Conservation (phyloP, 1,139 yeast species). For the Citeromyces siamensis region DNA sequence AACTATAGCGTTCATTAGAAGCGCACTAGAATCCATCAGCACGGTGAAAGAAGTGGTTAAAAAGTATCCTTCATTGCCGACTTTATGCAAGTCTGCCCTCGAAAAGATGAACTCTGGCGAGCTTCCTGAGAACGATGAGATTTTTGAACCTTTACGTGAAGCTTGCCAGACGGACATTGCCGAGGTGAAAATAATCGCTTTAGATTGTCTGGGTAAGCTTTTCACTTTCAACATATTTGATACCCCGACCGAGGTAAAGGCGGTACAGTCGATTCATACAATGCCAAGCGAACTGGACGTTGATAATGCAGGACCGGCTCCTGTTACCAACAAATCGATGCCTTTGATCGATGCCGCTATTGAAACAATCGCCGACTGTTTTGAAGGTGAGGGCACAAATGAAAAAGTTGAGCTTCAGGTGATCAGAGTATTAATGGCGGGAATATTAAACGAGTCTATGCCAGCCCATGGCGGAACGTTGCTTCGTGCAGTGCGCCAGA, state of each 20-base stretch:
- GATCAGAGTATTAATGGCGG: slow-evolving; percentile 81
- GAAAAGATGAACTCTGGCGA: slow-evolving; percentile 20
- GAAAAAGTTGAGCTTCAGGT: slow-evolving; percentile 84
- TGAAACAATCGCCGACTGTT: slow-evolving; percentile 73
- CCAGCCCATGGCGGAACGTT: slow-evolving; percentile 88
- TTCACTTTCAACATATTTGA: slow-evolving; percentile 51
- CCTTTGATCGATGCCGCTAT: slow-evolving; percentile 75
- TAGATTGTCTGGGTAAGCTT: slow-evolving; percentile 56
- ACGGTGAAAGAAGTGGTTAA: slow-evolving; percentile 33
- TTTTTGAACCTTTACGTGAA: slow-evolving; percentile 52
- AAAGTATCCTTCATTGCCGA: slow-evolving; percentile 28
- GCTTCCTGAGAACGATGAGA: slow-evolving; percentile 19
- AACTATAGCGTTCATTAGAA: slow-evolving; percentile 29
- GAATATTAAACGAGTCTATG: slow-evolving; percentile 66
- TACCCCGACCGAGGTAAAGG: slow-evolving; percentile 26
- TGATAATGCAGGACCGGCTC: slow-evolving; percentile 6
- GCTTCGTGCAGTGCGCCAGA: slow-evolving; percentile 83
- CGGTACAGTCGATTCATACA: slow-evolving; percentile 11
- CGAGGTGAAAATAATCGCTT: slow-evolving; percentile 40
- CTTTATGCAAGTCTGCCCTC: slow-evolving; percentile 27
- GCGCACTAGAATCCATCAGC: slow-evolving; percentile 31
- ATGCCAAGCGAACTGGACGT: slow-evolving; percentile 23
- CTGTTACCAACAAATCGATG: slow-evolving; percentile 28
- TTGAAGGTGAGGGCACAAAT: slow-evolving; percentile 88
- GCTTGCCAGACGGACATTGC: slow-evolving; percentile 40